Evolutionary conservation across 2,329 filamentous ascomycete species (phyloP), one percentile per base, ranked within the genome.

Genomic region (Fusarium sacchari): DNA sequence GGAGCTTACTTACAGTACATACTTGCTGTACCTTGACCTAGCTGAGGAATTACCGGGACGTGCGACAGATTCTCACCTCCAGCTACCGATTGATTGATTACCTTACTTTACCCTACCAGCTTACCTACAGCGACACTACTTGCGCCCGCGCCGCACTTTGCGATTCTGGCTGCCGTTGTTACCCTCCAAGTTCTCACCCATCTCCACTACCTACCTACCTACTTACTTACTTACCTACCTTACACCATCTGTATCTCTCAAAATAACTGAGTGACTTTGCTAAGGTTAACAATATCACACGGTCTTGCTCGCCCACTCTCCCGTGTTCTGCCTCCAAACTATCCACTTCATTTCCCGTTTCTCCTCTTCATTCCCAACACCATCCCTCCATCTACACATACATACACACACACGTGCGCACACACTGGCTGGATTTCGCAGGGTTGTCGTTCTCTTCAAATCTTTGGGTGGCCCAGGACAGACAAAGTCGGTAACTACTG

Each of bases 121-220:
- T 37, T 37, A 37, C 28, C 39, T 50, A 14, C 30, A 50, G 22
- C 24, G 30, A 18, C 30, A 20, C 30, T 50, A 24, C 30, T 50
- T 50, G 30, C 72, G 61, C 55, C 60, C 58, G 50, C 60, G 69
- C 67, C 55, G 55, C 61, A 68, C 53, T 63, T 50, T 50, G 44
- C 63, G 40, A 64, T 62, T 61, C 50, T 64, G 49, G 52, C 62
- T 62, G 61, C 52, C 64, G 60, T 59, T 69, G 56, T 66, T 53
- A 73, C 71, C 66, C 70, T 73, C 71, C 62, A 60, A 70, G 60
- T 70, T 70, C 70, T 73, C 46, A 70, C 40, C 32, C 32, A 52
- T 52, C 49, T 52, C 49, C 32, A 52, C 49, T 36, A 36, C 32
- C 30, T 52, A 24, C 30, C 14, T 30, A n/a, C 9, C 18, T 39